Conservation (phyloP, 2,329 filamentous ascomycete genomes). For the Coniochaeta prunicola region DNA sequence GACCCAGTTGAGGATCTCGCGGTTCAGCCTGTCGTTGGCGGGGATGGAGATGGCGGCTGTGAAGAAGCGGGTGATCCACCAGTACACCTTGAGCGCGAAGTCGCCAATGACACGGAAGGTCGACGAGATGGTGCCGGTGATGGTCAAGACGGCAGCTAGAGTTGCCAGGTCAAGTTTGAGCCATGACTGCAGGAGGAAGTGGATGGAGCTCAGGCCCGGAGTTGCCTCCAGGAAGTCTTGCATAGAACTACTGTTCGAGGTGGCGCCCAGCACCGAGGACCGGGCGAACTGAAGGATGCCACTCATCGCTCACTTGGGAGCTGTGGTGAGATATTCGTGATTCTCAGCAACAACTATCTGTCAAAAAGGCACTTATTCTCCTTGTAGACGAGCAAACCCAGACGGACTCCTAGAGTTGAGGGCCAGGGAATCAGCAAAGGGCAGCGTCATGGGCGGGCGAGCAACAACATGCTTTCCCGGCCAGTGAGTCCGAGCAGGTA, state of each 20-base stretch:
- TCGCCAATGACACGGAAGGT: constrained; percentile 8
- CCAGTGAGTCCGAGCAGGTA: background rate
- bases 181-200: background rate
- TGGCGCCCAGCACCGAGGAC: background rate
- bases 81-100: constrained; percentile 19
- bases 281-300: background rate
- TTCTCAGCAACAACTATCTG: background rate
- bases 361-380: background rate
- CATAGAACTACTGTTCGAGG: background rate
- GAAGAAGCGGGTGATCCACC: constrained; percentile 27
- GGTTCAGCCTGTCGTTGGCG: constrained; percentile 27
- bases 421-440: background rate
- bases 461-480: background rate
- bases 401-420: background rate
- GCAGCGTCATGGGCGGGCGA: background rate
- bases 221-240: background rate
- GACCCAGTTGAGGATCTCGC: constrained; percentile 21
- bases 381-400: background rate
- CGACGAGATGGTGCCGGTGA: background rate
- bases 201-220: background rate
- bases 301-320: background rate
- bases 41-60: constrained; percentile 29
- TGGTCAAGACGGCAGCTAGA: background rate
- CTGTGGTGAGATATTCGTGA: background rate
- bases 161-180: background rate